phyloP scores from a whole-genome alignment of 352 stramenopile species.

The Phytophthora pinifolia region DNA sequence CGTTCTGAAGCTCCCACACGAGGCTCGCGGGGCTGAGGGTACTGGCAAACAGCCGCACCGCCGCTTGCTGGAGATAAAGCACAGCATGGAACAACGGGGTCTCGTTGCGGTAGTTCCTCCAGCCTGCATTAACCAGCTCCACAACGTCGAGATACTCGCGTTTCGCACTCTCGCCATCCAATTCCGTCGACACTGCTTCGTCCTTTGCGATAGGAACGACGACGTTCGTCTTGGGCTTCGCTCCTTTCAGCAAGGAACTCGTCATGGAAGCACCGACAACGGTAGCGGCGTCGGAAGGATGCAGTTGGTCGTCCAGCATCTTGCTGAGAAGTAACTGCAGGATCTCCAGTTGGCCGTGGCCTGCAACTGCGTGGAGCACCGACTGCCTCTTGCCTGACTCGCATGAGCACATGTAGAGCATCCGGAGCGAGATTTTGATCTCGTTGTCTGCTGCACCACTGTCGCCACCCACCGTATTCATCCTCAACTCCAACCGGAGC shows the following conservation, averaged over 20 bases:
- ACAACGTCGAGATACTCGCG: constrained; percentile 25
- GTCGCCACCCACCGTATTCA: constrained; percentile 5
- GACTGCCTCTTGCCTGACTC: constrained; percentile 67
- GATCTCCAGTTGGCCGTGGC: constrained; percentile 54
- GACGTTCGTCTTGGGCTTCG: constrained; percentile 22
- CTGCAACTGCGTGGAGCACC: constrained; percentile 60
- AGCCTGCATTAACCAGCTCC: constrained; percentile 36
- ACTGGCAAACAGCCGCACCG: constrained; percentile 37
- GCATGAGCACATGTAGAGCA: constrained; percentile 66
- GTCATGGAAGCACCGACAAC: constrained; percentile 11
- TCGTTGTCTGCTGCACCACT: constrained; percentile 13
- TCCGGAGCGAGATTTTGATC: constrained; percentile 18
- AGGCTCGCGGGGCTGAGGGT: constrained; percentile 46
- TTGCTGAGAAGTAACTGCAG: constrained; percentile 49
- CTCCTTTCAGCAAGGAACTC: constrained; percentile 14
- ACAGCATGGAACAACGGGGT: constrained; percentile 66
- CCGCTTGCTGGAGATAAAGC: constrained; percentile 50
- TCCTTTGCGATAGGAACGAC: constrained; percentile 24
- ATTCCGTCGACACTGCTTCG: background rate
- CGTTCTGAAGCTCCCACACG: constrained; percentile 52
- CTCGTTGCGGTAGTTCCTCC: constrained; percentile 69
- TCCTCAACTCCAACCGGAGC: constrained; percentile 28
- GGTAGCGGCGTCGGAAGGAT: constrained; percentile 20
- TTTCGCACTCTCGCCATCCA: background rate
- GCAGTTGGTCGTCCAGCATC: constrained; percentile 44